Evolutionary conservation across 2,329 filamentous ascomycete genomes (phyloP).

Genomic region (Xylaria sp.): DNA sequence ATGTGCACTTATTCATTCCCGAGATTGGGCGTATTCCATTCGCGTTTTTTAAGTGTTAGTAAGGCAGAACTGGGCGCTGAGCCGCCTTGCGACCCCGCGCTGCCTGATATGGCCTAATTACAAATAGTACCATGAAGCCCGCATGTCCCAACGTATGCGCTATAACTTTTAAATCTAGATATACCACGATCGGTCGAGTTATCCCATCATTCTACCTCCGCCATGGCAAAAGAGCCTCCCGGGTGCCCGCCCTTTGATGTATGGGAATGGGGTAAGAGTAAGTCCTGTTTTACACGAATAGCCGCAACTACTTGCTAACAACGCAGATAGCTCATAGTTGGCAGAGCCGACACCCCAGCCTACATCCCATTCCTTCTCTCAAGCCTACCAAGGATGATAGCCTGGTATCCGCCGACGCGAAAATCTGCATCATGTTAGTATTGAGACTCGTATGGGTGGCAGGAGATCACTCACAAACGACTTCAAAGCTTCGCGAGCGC

Average conservation of each 20-base stretch:
- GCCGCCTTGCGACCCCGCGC: slow-evolving; percentile 3
- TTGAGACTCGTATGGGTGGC: not conserved
- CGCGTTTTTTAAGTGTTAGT: slow-evolving; percentile 1
- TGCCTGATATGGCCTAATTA: not conserved
- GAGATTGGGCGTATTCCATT: not conserved
- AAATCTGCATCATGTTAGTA: slow-evolving; percentile 32
- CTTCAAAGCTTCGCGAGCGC: slow-evolving; percentile 49
- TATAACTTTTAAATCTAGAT: not conserved
- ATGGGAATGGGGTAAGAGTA: slow-evolving; percentile 25
- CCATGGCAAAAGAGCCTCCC: slow-evolving; percentile 6
- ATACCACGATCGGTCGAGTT: not conserved
- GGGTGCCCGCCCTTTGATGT: slow-evolving; percentile 5
- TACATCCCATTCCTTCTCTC: not conserved
- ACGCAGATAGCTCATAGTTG: slow-evolving; percentile 20
- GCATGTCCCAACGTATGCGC: too few species aligned
- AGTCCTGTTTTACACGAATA: not conserved
- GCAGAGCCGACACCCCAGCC: not conserved
- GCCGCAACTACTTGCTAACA: not conserved
- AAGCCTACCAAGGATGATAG: not conserved
- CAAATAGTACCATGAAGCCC: slow-evolving; percentile 2
- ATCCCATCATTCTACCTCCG: not conserved
- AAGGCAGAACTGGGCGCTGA: not conserved
- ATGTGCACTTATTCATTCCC: not conserved
- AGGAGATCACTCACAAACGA: slow-evolving; percentile 11
- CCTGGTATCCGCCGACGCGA: not conserved